Evolutionary conservation across 768 basidiomycete genomes (phyloP).

Genomic region (Podaxis rugospora): DNA sequence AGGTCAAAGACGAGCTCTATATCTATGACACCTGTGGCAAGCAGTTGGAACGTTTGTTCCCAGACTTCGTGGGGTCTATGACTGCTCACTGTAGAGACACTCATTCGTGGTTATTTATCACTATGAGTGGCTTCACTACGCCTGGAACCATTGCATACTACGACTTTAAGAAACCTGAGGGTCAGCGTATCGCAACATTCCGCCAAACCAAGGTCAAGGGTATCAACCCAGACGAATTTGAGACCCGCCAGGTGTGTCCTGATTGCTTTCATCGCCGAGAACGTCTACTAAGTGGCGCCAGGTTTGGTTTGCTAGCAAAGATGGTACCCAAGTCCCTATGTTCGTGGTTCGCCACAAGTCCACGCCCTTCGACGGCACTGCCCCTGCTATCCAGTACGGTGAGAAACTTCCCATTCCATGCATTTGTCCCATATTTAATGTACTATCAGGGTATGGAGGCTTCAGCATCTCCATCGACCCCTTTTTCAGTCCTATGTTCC

Average conservation of each 20-base stretch:
- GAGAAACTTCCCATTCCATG: not conserved
- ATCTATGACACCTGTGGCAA: slow-evolving; percentile 56
- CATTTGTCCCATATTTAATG: not conserved
- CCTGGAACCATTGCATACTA: slow-evolving; percentile 66
- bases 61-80: slow-evolving; percentile 66
- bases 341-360: slow-evolving; percentile 76
- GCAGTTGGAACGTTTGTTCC: slow-evolving; percentile 50
- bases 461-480: slow-evolving; percentile 70
- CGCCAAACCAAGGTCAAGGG: slow-evolving; percentile 55
- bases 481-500: slow-evolving; percentile 63
- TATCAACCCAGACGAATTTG: slow-evolving; percentile 63
- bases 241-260: slow-evolving; percentile 50
- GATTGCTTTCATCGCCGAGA: not conserved
- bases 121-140: slow-evolving; percentile 63
- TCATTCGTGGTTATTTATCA: slow-evolving; percentile 59
- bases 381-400: slow-evolving; percentile 78
- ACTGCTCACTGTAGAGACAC: slow-evolving; percentile 46
- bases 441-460: slow-evolving; percentile 67
- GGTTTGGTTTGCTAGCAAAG: slow-evolving; percentile 79
- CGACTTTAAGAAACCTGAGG: slow-evolving; percentile 53
- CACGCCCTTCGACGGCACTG: slow-evolving; percentile 67
- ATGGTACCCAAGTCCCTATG: slow-evolving; percentile 82
- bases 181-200: slow-evolving; percentile 51
- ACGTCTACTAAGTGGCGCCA: slow-evolving; percentile 16
- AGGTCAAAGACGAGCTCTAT: slow-evolving; percentile 82